Evolutionary conservation across 805 yeast genomes (phyloP).

Genomic region (Saccharomyces kudriavzevii): DNA sequence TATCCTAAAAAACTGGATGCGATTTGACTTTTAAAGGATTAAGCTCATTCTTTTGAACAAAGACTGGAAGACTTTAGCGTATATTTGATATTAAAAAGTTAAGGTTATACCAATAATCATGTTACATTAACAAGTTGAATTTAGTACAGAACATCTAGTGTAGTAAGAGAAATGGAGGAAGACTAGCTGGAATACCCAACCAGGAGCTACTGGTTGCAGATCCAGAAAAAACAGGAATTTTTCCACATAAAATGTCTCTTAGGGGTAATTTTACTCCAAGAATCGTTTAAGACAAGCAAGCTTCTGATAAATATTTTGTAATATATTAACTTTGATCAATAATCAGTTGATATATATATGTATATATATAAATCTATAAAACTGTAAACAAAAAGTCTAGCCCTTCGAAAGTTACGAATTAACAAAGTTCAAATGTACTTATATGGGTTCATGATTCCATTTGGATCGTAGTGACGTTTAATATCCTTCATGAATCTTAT

Average conservation of each 20-base stretch:
- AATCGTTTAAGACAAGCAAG: background rate
- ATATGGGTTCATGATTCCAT: constrained; percentile 82
- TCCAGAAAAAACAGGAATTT: background rate
- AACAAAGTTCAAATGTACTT: constrained; percentile 50
- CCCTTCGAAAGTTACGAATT: background rate
- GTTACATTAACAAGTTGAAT: background rate
- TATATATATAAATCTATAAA: background rate
- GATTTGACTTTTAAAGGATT: background rate
- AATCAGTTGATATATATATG: background rate
- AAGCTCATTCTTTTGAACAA: background rate
- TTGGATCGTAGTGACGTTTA: constrained; percentile 73
- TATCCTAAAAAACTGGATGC: background rate
- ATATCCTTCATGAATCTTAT: constrained; percentile 61
- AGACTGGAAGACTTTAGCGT: background rate
- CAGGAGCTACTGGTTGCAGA: background rate
- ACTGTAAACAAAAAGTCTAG: background rate
- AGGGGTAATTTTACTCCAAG: background rate
- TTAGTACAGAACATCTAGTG: background rate
- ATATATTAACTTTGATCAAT: background rate
- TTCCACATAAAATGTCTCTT: background rate
- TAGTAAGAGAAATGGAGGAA: background rate
- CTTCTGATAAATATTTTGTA: background rate
- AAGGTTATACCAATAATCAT: background rate
- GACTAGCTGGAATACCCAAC: background rate
- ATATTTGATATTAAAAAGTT: too few relatives aligned